phyloP scores from a whole-genome alignment of 2,329 filamentous ascomycete species.

The Penicillium sclerotiorum region DNA sequence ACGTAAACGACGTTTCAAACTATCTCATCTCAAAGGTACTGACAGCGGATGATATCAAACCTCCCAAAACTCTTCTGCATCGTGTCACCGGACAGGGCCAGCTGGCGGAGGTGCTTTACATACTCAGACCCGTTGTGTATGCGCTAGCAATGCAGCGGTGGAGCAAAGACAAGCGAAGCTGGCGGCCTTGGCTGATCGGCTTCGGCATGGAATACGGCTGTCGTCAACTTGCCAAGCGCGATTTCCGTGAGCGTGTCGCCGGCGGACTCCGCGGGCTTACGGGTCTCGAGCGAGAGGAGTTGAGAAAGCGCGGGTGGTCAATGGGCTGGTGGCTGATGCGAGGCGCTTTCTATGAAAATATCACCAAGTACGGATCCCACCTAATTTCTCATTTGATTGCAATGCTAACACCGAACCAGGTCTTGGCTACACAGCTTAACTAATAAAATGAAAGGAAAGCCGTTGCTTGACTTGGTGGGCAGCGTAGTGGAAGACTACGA shows the following conservation, averaged over 20 bases:
- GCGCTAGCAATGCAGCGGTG: constrained; percentile 77
- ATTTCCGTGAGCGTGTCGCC: constrained; percentile 64
- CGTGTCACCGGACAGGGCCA: constrained; percentile 71
- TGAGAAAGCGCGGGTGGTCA: constrained; percentile 83
- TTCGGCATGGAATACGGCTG: constrained; percentile 84
- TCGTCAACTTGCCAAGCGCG: constrained; percentile 75
- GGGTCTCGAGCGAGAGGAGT: constrained; percentile 84
- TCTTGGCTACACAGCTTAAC: constrained; percentile 70
- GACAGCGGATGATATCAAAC: constrained; percentile 95
- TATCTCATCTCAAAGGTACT: constrained; percentile 90
- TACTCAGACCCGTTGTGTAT: constrained; percentile 84
- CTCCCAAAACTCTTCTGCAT: constrained; percentile 83
- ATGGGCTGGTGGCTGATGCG: constrained; percentile 97
- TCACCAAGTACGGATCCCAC: constrained; percentile 63
- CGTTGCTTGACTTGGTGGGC: constrained; percentile 77
- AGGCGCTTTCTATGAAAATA: constrained; percentile 93
- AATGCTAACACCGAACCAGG: constrained; percentile 43
- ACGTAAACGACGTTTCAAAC: constrained; percentile 76
- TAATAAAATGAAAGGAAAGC: constrained; percentile 68
- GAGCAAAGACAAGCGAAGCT: constrained; percentile 72
- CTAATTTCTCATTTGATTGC: background rate
- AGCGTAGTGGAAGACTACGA: constrained; percentile 94
- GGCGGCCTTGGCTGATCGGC: constrained; percentile 90
- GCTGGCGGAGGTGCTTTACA: constrained; percentile 86
- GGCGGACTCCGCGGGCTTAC: constrained; percentile 76